Percentiles rank a stretch among this genome's conserved stretches.
Conservation (phyloP, 768 basidiomycete species). For the Coprinellus micaceus region DNA sequence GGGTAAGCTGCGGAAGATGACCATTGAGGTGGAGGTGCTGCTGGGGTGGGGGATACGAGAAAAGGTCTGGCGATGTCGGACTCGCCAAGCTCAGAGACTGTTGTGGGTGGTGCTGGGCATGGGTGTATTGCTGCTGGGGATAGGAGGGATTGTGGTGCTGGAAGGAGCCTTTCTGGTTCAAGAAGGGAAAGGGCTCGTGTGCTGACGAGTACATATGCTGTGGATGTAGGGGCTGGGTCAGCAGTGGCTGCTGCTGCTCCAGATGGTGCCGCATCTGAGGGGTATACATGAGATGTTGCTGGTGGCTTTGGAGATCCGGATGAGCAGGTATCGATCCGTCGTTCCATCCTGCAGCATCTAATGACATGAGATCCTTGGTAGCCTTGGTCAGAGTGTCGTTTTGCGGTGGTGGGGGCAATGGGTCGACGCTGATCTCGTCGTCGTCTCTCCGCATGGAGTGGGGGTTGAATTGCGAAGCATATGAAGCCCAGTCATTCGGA, state of each 20-base stretch:
- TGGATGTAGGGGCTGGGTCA: slow-evolving; percentile 1
- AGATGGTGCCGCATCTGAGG: slow-evolving; percentile 17
- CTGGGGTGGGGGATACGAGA: slow-evolving; percentile 6
- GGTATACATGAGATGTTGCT: slow-evolving; percentile 14
- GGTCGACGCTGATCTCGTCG: slow-evolving; percentile 44
- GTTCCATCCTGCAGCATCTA: slow-evolving; percentile 47
- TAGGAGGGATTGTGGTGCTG: neutral
- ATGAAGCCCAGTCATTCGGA: slow-evolving; percentile 48
- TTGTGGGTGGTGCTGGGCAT: slow-evolving; percentile 3
- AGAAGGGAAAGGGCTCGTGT: neutral
- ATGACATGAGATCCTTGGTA: slow-evolving; percentile 79
- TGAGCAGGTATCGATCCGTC: slow-evolving; percentile 4
- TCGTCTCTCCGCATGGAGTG: slow-evolving; percentile 23
- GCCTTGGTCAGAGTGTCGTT: slow-evolving; percentile 71
- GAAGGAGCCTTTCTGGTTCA: neutral
- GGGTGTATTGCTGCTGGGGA: slow-evolving; percentile 5
- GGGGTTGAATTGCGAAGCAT: slow-evolving; percentile 23
- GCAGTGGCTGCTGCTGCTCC: neutral
- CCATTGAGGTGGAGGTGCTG: slow-evolving; percentile 4
- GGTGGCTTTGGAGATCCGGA: slow-evolving; percentile 19
- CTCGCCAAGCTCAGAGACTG: slow-evolving; percentile 2
- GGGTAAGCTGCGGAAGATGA: neutral
- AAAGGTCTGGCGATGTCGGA: slow-evolving; percentile 8
- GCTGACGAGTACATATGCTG: neutral
- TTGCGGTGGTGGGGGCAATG: slow-evolving; percentile 37